Evolutionary conservation across 345 rosid species (phyloP).

Genomic region (Pistacia atlantica): DNA sequence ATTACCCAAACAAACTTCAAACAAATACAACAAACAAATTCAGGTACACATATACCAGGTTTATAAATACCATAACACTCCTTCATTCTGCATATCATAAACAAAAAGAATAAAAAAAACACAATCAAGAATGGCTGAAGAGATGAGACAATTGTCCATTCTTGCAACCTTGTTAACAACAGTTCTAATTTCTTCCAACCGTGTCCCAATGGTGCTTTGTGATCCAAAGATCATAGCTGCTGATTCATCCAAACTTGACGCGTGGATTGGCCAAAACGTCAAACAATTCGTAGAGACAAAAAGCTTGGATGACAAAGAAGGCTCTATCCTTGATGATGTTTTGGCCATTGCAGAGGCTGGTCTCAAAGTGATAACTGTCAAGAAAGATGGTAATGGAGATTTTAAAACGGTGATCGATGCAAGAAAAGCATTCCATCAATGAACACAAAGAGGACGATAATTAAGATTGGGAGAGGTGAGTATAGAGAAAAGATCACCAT

Average conservation of each 20-base stretch:
- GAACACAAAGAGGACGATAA: neutral
- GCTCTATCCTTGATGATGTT: neutral
- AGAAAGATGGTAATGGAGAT: neutral
- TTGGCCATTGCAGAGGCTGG: neutral
- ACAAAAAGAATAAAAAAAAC: too few species aligned
- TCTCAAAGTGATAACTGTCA: neutral
- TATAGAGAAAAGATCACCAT: too few species aligned
- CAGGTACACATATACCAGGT: too few species aligned
- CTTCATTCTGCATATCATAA: too few species aligned
- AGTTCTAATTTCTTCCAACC: neutral
- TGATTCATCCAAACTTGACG: neutral
- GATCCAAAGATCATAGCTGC: neutral
- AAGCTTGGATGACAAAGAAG: neutral
- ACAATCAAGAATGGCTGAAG: neutral
- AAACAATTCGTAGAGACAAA: neutral
- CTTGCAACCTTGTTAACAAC: neutral
- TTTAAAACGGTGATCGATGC: neutral
- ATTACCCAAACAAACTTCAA: too few species aligned
- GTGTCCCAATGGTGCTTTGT: neutral
- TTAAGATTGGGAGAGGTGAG: too few species aligned
- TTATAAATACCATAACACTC: too few species aligned
- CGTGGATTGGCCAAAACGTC: neutral
- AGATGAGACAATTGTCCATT: neutral
- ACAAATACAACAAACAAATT: too few species aligned
- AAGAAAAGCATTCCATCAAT: neutral